A percentile compares a stretch with the other conserved stretches of the same genome.
These are phyloP conservation scores for Saposhnikovia divaricata DNA, from an alignment of 129 eudicot genomes.

Conservation along the genomic window DNA sequence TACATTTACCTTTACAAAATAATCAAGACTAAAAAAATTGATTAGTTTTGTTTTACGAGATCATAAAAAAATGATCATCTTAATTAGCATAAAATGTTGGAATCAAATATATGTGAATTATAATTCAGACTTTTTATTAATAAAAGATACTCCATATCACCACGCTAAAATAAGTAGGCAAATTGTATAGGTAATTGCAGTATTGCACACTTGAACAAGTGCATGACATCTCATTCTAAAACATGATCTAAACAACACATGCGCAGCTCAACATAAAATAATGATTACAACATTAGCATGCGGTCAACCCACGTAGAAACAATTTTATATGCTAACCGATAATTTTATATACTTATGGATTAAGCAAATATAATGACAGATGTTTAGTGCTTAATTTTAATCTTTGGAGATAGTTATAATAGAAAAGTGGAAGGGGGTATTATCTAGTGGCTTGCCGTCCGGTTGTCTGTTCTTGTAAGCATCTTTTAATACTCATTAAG, in stretches of 20 bases:
- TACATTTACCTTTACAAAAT: too few relatives aligned
- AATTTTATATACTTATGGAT: not conserved
- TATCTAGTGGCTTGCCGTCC: not conserved
- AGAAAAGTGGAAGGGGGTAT: not conserved
- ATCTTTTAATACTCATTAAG: too few relatives aligned
- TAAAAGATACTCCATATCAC: too few relatives aligned
- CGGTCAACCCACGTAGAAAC: conserved; percentile 7
- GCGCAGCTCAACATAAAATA: not conserved
- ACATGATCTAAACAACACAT: not conserved
- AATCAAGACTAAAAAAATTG: too few relatives aligned
- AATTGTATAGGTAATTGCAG: not conserved
- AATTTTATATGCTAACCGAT: not conserved
- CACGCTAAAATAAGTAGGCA: too few relatives aligned
- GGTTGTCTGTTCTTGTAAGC: not conserved
- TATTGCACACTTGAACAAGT: not conserved
- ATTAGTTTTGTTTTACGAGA: too few relatives aligned
- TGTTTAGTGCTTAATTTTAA: not conserved
- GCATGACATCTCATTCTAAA: not conserved
- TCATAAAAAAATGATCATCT: too few relatives aligned
- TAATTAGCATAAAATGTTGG: too few relatives aligned
- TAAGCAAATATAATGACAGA: not conserved
- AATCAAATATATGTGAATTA: too few relatives aligned
- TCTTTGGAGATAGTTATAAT: not conserved
- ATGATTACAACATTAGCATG: not conserved
- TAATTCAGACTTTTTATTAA: too few relatives aligned